Percentiles rank a stretch among this genome's conserved stretches.
These are phyloP conservation scores for Petunia axillaris DNA, from an alignment of 257 asterid species.

Conservation along the genomic window DNA sequence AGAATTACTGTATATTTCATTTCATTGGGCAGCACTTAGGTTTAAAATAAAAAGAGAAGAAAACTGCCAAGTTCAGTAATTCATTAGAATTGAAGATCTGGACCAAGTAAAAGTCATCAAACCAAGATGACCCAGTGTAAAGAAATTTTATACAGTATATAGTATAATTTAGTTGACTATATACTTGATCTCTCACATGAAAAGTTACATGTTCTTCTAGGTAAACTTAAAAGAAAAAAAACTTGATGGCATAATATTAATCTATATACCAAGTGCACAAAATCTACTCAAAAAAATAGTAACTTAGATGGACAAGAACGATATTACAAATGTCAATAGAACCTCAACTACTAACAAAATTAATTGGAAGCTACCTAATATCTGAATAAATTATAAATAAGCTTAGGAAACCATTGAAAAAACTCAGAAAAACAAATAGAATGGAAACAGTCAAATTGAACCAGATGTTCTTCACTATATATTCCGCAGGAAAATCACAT, in stretches of 20 bases:
- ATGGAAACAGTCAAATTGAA: not conserved
- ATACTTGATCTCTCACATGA: no score
- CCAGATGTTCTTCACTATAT: not conserved
- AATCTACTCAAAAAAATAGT: no score
- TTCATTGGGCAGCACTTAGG: no score
- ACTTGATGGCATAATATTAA: no score
- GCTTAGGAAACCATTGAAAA: not conserved
- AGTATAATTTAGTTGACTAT: no score
- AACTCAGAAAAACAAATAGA: not conserved
- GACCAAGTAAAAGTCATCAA: not conserved
- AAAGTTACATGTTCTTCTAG: no score
- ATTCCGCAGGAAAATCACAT: not conserved
- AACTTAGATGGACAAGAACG: no score
- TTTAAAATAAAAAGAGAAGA: not conserved
- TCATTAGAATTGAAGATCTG: not conserved
- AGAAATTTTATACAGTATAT: no score
- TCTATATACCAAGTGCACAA: no score
- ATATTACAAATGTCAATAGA: conserved; percentile 5
- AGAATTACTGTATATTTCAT: not conserved
- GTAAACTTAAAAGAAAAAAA: no score
- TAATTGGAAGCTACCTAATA: conserved; percentile 7
- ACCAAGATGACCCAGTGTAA: not conserved
- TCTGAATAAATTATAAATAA: not conserved
- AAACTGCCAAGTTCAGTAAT: not conserved
- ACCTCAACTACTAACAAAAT: conserved; percentile 17